Conservation (phyloP, 768 basidiomycete species). For the Mycena pura region DNA sequence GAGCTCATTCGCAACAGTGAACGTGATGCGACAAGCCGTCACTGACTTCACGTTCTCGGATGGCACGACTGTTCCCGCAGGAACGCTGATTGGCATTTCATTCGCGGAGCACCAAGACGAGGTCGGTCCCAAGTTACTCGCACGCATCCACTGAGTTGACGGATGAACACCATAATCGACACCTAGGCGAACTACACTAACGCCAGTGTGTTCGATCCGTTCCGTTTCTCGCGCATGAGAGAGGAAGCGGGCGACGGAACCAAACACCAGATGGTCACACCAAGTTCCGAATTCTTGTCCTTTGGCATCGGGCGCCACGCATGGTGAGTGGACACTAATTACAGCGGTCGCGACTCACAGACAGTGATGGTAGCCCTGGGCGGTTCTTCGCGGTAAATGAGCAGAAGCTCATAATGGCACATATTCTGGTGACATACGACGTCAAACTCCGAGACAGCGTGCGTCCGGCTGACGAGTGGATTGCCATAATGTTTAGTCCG, state of each 20-base stretch:
- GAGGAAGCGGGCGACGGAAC: conserved; percentile 28
- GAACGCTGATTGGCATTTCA: conserved; percentile 41
- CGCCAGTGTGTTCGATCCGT: conserved; percentile 47
- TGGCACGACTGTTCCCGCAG: conserved; percentile 47
- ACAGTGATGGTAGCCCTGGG: conserved; percentile 38
- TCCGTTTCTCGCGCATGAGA: conserved; percentile 44
- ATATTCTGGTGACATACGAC: conserved; percentile 47
- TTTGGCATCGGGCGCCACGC: conserved; percentile 47
- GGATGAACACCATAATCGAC: no score
- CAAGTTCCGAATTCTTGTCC: conserved; percentile 35
- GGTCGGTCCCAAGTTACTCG: conserved; percentile 4
- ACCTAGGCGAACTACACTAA: conserved; percentile 39
- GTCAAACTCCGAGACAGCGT: conserved; percentile 31
- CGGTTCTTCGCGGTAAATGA: conserved; percentile 49
- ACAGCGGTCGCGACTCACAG: neutral
- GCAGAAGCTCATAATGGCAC: conserved; percentile 45
- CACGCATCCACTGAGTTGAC: neutral
- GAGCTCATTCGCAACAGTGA: conserved; percentile 17
- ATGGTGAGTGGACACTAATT: conserved; percentile 25
- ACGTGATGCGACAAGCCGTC: conserved; percentile 39
- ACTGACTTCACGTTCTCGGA: conserved; percentile 52
- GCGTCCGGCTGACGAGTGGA: conserved; percentile 16
- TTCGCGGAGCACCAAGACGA: conserved; percentile 38
- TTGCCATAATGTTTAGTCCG: neutral
- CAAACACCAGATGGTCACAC: conserved; percentile 37